A percentile compares a stretch with the other conserved stretches of the same genome.
phyloP scores from a whole-genome alignment of 768 basidiomycete genomes.

The Agrocybe pediades region DNA sequence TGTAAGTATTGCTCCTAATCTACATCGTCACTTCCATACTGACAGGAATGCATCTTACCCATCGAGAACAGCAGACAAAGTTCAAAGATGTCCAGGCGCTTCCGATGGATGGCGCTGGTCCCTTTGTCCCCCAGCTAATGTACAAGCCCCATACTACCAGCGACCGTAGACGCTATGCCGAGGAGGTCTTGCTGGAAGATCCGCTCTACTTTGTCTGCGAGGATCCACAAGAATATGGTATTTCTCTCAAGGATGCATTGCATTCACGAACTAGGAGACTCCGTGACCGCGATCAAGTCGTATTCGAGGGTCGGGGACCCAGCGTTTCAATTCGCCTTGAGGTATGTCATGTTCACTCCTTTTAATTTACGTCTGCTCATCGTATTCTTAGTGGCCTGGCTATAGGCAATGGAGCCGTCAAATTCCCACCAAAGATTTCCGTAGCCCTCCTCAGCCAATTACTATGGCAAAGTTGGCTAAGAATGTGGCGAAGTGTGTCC shows the following conservation, averaged over 20 bases:
- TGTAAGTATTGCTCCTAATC: slow-evolving; percentile 8
- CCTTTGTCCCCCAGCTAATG: slow-evolving; percentile 70
- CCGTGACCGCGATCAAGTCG: slow-evolving; percentile 57
- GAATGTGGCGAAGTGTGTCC: slow-evolving; percentile 76
- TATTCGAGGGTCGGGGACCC: slow-evolving; percentile 74
- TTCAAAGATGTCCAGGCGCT: slow-evolving; percentile 44
- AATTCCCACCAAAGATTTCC: slow-evolving; percentile 82
- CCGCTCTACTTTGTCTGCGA: slow-evolving; percentile 67
- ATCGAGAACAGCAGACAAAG: slow-evolving; percentile 45
- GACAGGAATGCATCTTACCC: slow-evolving; percentile 24
- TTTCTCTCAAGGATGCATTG: slow-evolving; percentile 64
- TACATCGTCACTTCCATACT: slow-evolving; percentile 1
- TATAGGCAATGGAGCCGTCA: slow-evolving; percentile 79
- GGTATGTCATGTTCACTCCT: slow-evolving; percentile 37
- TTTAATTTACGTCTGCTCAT: slow-evolving; percentile 6
- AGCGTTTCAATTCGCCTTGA: slow-evolving; percentile 81
- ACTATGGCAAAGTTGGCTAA: slow-evolving; percentile 77
- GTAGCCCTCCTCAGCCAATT: slow-evolving; percentile 76
- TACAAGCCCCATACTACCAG: slow-evolving; percentile 80
- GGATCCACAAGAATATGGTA: slow-evolving; percentile 57
- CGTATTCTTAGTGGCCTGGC: slow-evolving; percentile 69
- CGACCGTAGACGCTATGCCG: slow-evolving; percentile 76
- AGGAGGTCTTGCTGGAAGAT: slow-evolving; percentile 60
- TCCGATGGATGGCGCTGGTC: slow-evolving; percentile 37
- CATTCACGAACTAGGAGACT: slow-evolving; percentile 60